phyloP scores from a whole-genome alignment of 1,284 basidiomycete species.

The Stygiomarasmius scandens region DNA sequence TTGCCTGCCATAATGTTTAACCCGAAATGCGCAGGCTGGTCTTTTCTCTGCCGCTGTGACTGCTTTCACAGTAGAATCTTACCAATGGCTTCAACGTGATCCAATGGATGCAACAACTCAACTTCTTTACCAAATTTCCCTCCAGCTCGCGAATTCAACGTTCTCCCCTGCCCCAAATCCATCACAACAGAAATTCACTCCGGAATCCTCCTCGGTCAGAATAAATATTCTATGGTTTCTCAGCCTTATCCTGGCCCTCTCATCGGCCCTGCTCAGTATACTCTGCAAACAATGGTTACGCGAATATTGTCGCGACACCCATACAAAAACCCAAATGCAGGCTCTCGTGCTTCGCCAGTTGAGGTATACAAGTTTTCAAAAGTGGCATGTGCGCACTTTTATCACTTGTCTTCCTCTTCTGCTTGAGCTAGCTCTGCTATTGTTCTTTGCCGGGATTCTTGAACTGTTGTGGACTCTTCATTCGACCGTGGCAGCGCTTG shows the following conservation, averaged over 20 bases:
- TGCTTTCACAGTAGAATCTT: constrained; percentile 21
- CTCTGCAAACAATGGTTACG: constrained; percentile 16
- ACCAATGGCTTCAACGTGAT: constrained; percentile 16
- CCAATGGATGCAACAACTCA: constrained; percentile 3
- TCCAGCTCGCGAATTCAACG: not conserved
- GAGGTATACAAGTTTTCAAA: not conserved
- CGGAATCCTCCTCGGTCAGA: not conserved
- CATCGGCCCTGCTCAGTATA: constrained; percentile 6
- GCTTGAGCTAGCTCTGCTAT: constrained; percentile 5
- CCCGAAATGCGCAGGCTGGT: constrained; percentile 16
- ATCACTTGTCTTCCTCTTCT: constrained; percentile 7
- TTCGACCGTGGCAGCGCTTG: not conserved
- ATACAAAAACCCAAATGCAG: not conserved
- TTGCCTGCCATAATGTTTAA: not conserved
- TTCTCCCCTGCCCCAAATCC: not conserved
- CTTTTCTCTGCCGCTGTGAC: constrained; percentile 25
- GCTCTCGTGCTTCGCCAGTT: constrained; percentile 8
- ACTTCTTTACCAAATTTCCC: constrained; percentile 15
- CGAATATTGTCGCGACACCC: constrained; percentile 3
- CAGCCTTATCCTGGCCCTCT: constrained; percentile 9
- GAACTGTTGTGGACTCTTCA: constrained; percentile 4
- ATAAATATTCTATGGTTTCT: constrained; percentile 16
- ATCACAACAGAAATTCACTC: not conserved
- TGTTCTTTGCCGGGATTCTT: constrained; percentile 7
- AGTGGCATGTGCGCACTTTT: constrained; percentile 3